Evolutionary conservation across 2,329 filamentous ascomycete species (phyloP).

Genomic region (Apiospora rasikravindrae): DNA sequence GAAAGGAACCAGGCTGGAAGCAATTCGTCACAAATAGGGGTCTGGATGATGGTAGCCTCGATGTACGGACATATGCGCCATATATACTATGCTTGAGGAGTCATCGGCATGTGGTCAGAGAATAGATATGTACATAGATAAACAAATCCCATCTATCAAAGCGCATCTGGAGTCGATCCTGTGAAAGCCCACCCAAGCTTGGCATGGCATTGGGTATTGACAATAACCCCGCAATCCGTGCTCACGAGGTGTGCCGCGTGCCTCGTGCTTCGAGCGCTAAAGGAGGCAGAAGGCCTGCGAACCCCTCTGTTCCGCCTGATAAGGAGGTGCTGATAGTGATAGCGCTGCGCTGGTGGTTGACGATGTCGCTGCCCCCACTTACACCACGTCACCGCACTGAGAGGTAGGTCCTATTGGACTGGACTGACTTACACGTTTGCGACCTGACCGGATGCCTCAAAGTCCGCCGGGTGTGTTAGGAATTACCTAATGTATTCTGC

Average conservation of each 20-base stretch:
- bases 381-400: neutral
- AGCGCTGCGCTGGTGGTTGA: neutral
- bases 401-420: neutral
- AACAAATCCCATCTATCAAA: neutral
- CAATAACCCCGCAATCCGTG: constrained; percentile 2
- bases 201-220: neutral
- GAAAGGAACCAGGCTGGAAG: neutral
- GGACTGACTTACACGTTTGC: neutral
- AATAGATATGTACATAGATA: neutral
- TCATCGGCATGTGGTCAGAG: neutral
- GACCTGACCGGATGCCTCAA: neutral
- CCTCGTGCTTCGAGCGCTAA: neutral
- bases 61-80: neutral
- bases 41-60: neutral
- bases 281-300: neutral
- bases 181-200: neutral
- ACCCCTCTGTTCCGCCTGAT: constrained; percentile 13
- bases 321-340: constrained; percentile 5
- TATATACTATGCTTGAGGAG: neutral
- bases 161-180: neutral
- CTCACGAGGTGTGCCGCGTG: constrained; percentile 15
- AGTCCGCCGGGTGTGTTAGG: no score
- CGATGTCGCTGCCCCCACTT: neutral
- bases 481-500: neutral
- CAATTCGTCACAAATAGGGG: neutral